Percentiles rank a stretch among this genome's conserved stretches.
These are phyloP conservation scores for Gyromitra esculenta DNA, from an alignment of 2,329 filamentous ascomycete species.

Conservation along the genomic window DNA sequence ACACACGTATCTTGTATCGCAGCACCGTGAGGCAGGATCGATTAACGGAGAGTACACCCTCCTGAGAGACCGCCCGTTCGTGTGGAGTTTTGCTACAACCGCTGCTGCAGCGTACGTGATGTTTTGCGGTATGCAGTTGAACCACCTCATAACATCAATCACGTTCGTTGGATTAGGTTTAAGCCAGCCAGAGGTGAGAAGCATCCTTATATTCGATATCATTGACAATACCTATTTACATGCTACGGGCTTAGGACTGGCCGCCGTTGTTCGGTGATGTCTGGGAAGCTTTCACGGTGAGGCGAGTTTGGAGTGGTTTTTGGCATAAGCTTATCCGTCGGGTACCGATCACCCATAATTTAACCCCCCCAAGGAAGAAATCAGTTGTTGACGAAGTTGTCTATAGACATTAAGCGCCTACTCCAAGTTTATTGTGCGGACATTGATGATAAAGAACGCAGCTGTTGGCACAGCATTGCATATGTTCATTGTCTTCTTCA, in stretches of 20 bases:
- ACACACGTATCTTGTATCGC: constrained; percentile 35
- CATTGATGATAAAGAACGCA: constrained; percentile 19
- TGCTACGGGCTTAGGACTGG: constrained; percentile 33
- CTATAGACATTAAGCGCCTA: constrained; percentile 36
- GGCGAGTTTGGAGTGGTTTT: constrained; percentile 44
- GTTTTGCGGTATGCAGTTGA: constrained; percentile 44
- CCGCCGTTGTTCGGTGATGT: constrained; percentile 43
- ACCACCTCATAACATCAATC: constrained; percentile 33
- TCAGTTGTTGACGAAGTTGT: neutral
- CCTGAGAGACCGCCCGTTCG: constrained; percentile 8
- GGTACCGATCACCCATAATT: constrained; percentile 4
- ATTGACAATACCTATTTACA: constrained; percentile 1
- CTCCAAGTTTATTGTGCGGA: constrained; percentile 31
- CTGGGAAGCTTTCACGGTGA: constrained; percentile 32
- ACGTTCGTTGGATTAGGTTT: constrained; percentile 40
- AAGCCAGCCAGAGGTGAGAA: constrained; percentile 40
- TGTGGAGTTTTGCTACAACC: constrained; percentile 26
- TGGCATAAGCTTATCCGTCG: constrained; percentile 48
- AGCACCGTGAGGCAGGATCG: constrained; percentile 15
- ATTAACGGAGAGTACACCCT: constrained; percentile 17
- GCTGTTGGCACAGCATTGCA: constrained; percentile 14
- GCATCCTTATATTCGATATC: neutral
- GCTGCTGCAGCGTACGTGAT: constrained; percentile 38
- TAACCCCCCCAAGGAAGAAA: too few species aligned
- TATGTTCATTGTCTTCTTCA: constrained; percentile 31